Evolutionary conservation across 805 yeast species (phyloP), one percentile per base, ranked within the genome.

Genomic region (Nakazawaea sp.): DNA sequence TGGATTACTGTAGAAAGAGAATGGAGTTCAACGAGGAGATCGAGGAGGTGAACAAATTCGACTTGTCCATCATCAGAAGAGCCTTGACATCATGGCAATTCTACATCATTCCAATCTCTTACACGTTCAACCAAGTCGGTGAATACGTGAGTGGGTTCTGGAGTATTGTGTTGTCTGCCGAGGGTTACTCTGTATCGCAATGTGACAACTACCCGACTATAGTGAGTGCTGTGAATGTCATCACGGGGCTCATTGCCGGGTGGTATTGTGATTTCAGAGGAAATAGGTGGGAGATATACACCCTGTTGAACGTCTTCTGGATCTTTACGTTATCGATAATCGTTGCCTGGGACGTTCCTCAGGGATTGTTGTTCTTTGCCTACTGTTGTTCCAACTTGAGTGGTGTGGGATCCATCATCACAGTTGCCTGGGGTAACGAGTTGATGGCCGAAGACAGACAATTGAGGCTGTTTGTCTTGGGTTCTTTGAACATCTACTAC

Each of bases 401-500:
- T 58, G 0, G 53, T 62, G 13, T 52, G 70, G 53, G 61, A 38
- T 69, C 64, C 48, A 55, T 66, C 1, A 52, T 64, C 32, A 58
- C 63, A 7, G 64, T 68, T 6, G 70, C 68, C 8, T 63, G 66
- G 60, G 57, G 60, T 32, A 64, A 61, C 38, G 52, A 63, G 16
- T 51, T 54, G 3, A 50, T 59, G 30, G 66, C 70, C 27, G 66
- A 73, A 44, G 85, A 79, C 51, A 51, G 73, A 18, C 75, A 78
- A 56, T 80, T 74, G 47, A 64, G 83, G 48, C 80, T 84, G 0
- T 61, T 78, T 35, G 78, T 76, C 1, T 57, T 78, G 36, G 84
- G 79, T 0, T 73, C 79, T 0, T 75, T 76, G 81, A 75, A 75
- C 51, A 72, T 75, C 78, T 72, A 75, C 45, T 68, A 75, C 23